Evolutionary conservation across 352 stramenopile genomes (phyloP), one percentile per base, ranked within the genome.

Genomic region (Phytopythium helicoides): DNA sequence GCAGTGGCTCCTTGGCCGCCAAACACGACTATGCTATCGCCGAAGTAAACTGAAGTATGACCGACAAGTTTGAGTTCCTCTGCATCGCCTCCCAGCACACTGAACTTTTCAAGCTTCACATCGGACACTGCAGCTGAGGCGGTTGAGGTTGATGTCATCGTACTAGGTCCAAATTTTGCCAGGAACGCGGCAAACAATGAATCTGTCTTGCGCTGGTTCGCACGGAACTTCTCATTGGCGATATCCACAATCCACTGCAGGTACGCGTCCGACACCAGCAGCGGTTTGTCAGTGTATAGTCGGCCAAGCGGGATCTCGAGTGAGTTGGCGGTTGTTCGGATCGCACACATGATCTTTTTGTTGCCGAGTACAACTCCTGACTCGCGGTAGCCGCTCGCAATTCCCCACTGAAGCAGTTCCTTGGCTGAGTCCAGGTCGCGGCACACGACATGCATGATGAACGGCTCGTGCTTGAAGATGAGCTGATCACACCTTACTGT

Each of bases 391-490:
- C 91, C 91, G 34, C 73, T 79, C 1, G 75, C 62, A 36, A 96
- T 73, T 1, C 82, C 90, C 57, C 87, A 86, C 55, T 95, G 88
- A 33, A 97, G 54, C 28, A 97, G 59, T 14, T 73, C 60, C 47
- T 95, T 89, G 6, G 87, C 91, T 1, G 81, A 63, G 12, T 89
- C 73, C 14, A 94, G 28, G 45, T 94, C 73, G 23, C 83, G 71
- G 56, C 88, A 97, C 31, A 91, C 71, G 4, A 97, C 84, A 70
- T 97, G 89, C 78, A 97, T 90, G 52, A 97, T 95, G 57, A 97
- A 95, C 48, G 89, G 89, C 42, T 97, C 89, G 54, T 93, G 76
- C 62, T 97, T 96, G 62, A 97, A 89, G 36, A 94, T 77, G 58
- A 93, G 65, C 67, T 87, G 22, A 11, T n/a, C 1, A 0, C 8